These are phyloP conservation scores for Diaporthe sp. DNA, from an alignment of 2,329 filamentous ascomycete species.

Conservation along the genomic window DNA sequence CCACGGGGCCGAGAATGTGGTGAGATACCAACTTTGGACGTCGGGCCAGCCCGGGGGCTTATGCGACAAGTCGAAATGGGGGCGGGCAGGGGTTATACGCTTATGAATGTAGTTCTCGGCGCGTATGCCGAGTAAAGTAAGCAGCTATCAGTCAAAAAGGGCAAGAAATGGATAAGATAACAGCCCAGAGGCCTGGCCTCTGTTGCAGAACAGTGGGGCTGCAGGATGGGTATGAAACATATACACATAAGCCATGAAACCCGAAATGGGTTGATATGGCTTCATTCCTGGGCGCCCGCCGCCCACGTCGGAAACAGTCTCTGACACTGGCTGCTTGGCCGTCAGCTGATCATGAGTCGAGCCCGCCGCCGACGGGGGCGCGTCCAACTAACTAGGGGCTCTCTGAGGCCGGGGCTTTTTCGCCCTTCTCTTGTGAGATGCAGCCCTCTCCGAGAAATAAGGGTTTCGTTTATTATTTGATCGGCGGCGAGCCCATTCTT, in stretches of 20 bases:
- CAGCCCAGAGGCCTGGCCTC: not conserved
- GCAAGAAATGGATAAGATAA: not conserved
- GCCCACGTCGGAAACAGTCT: conserved; percentile 30
- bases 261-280: conserved; percentile 33
- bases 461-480: conserved; percentile 4
- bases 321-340: conserved; percentile 32
- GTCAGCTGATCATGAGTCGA: conserved; percentile 35
- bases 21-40: conserved; percentile 14
- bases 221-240: conserved; percentile 34
- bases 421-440: not conserved
- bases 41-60: conserved; percentile 17
- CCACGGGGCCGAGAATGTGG: not conserved
- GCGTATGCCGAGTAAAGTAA: conserved; percentile 2
- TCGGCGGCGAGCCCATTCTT: conserved; percentile 5
- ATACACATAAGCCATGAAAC: conserved; percentile 23
- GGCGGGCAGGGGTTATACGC: not conserved
- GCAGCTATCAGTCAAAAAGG: not conserved
- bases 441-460: not conserved
- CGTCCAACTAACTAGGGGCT: not conserved
- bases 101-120: not conserved
- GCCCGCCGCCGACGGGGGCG: conserved; percentile 28
- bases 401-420: not conserved
- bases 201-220: conserved; percentile 18
- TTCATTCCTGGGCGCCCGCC: conserved; percentile 23
- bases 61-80: conserved; percentile 5